phyloP scores from a whole-genome alignment of 2,329 filamentous ascomycete genomes.

The Sphaceloma murrayae region DNA sequence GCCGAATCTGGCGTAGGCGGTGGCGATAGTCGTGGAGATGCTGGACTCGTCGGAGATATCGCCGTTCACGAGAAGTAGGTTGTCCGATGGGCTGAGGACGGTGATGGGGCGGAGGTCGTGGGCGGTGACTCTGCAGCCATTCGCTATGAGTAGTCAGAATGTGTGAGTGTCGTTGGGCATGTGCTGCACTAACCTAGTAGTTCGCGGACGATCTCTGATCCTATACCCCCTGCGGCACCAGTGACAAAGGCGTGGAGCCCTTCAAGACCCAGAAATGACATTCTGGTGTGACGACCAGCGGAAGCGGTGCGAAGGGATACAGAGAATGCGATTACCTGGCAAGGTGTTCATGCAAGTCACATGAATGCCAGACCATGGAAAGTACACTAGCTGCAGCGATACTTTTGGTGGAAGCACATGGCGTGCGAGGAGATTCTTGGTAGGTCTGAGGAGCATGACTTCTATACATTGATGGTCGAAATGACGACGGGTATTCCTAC shows the following conservation, averaged over 20 bases:
- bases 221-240: constrained; percentile 45
- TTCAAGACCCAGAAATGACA: constrained; percentile 41
- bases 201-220: constrained; percentile 41
- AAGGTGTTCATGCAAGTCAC: no score
- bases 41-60: constrained; percentile 42
- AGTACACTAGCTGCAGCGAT: constrained; percentile 5
- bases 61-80: constrained; percentile 37
- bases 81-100: constrained; percentile 26
- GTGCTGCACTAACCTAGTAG: constrained; percentile 39
- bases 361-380: background rate
- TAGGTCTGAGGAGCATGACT: no score
- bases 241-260: constrained; percentile 46
- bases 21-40: constrained; percentile 33
- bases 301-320: no score
- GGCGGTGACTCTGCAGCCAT: constrained; percentile 47
- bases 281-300: constrained; percentile 15
- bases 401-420: constrained; percentile 4
- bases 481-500: no score
- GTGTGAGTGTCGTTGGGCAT: constrained; percentile 6
- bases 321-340: no score
- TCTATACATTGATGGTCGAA: no score
- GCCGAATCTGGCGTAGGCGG: constrained; percentile 38
- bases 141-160: constrained; percentile 29
- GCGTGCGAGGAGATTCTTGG: background rate
- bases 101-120: constrained; percentile 38